A percentile compares a stretch with the other conserved stretches of the same genome.
Evolutionary conservation across 1,284 basidiomycete species (phyloP).

Genomic region (Peniophora sp.): DNA sequence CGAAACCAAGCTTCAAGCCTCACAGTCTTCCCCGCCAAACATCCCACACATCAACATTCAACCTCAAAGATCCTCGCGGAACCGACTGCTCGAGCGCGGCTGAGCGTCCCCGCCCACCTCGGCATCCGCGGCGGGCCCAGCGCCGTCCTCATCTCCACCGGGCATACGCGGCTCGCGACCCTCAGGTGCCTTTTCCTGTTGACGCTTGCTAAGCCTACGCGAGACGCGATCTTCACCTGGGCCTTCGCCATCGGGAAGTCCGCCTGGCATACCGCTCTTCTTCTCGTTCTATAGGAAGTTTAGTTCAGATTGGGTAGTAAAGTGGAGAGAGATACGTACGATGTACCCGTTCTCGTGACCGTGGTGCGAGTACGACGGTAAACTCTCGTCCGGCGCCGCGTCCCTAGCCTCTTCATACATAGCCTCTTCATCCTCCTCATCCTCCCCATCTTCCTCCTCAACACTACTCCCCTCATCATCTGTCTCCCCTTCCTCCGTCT

Average conservation of each 20-base stretch:
- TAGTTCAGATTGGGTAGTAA: background rate
- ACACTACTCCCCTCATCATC: conserved; percentile 65
- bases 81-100: conserved; percentile 6
- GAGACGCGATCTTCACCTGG: conserved; percentile 20
- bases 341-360: conserved; percentile 54
- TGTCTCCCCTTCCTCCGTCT: conserved; percentile 68
- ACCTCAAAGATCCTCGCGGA: conserved; percentile 3
- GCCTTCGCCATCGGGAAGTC: conserved; percentile 17
- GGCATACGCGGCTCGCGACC: conserved; percentile 30
- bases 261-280: too few relatives aligned
- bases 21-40: too few relatives aligned
- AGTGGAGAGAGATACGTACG: conserved; percentile 35
- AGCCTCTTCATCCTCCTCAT: conserved; percentile 40
- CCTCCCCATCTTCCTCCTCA: conserved; percentile 70
- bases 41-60: too few relatives aligned
- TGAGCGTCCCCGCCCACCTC: conserved; percentile 7
- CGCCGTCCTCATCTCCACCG: conserved; percentile 17
- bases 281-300: conserved; percentile 29
- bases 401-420: conserved; percentile 28
- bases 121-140: conserved; percentile 15
- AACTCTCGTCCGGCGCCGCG: conserved; percentile 25
- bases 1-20: too few relatives aligned
- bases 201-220: conserved; percentile 47
- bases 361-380: conserved; percentile 37
- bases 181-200: conserved; percentile 67